These are phyloP conservation scores for Asterochloris erici DNA, from an alignment of 139 green algal genomes.

Conservation along the genomic window DNA sequence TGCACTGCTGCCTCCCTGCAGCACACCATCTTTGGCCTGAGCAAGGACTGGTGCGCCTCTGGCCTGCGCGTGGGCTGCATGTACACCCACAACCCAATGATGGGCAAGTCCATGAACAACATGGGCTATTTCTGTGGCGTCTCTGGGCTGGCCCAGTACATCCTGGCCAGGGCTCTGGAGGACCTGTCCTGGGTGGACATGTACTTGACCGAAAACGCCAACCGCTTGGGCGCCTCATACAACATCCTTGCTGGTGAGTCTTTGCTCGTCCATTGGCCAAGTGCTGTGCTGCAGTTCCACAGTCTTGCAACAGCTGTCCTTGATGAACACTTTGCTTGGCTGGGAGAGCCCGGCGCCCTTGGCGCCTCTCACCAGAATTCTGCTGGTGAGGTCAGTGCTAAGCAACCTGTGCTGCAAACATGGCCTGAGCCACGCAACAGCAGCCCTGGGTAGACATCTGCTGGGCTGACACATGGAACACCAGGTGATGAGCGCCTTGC, in stretches of 20 bases:
- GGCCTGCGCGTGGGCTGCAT: conserved; percentile 69
- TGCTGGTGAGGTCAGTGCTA: too few species aligned
- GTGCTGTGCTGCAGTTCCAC: not conserved
- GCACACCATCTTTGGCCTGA: conserved; percentile 55
- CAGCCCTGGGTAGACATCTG: too few species aligned
- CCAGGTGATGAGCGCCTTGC: not conserved
- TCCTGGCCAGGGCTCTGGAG: conserved; percentile 37
- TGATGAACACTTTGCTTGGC: too few species aligned
- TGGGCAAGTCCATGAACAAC: conserved; percentile 37
- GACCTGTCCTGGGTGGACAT: conserved; percentile 46
- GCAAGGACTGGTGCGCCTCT: conserved; percentile 58
- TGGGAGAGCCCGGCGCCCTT: too few species aligned
- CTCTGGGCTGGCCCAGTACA: conserved; percentile 33
- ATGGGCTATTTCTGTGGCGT: conserved; percentile 53
- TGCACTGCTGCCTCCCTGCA: too few species aligned
- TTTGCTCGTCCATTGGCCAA: not conserved
- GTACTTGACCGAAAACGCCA: conserved; percentile 55
- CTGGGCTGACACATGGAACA: too few species aligned
- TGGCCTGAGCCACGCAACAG: too few species aligned
- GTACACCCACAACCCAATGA: conserved; percentile 44
- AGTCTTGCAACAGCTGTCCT: too few species aligned
- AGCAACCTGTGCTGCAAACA: too few species aligned
- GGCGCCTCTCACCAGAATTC: too few species aligned
- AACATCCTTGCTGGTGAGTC: conserved; percentile 33
- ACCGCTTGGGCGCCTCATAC: conserved; percentile 43